These are phyloP conservation scores for Hygrophorus pudorinus DNA, from an alignment of 768 basidiomycete genomes.

Conservation along the genomic window DNA sequence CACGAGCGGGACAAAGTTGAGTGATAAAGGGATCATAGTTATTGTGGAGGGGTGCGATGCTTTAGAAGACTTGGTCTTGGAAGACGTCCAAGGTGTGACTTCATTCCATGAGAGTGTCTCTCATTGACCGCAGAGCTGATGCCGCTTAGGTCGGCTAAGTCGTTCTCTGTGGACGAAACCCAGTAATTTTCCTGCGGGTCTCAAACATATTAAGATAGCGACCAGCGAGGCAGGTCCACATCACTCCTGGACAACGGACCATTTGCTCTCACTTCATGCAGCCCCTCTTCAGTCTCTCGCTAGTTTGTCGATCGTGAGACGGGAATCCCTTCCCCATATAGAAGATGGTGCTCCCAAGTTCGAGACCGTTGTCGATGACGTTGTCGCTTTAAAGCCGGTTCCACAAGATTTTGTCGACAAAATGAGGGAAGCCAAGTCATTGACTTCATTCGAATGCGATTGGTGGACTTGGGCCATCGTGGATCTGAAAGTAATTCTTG, in stretches of 20 bases:
- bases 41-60: slow-evolving; percentile 25
- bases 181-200: slow-evolving; percentile 13
- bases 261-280: slow-evolving; percentile 22
- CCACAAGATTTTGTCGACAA: slow-evolving; percentile 21
- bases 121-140: not conserved
- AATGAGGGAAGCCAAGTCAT: slow-evolving; percentile 15
- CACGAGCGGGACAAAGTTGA: slow-evolving; percentile 28
- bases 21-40: slow-evolving; percentile 22
- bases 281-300: slow-evolving; percentile 18
- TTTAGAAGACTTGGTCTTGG: slow-evolving; percentile 22
- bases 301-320: slow-evolving; percentile 19
- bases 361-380: slow-evolving; percentile 17
- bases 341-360: slow-evolving; percentile 12
- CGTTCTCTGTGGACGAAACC: slow-evolving; percentile 26
- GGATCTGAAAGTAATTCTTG: slow-evolving; percentile 23
- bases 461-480: slow-evolving; percentile 27
- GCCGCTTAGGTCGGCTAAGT: slow-evolving; percentile 22
- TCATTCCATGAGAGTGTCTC: not conserved
- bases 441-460: slow-evolving; percentile 25
- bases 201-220: slow-evolving; percentile 18
- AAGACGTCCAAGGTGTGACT: slow-evolving; percentile 27
- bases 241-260: slow-evolving; percentile 32
- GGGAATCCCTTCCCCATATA: slow-evolving; percentile 13
- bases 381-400: slow-evolving; percentile 18
- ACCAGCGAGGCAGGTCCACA: slow-evolving; percentile 23